Evolutionary conservation across 805 yeast genomes (phyloP).

Genomic region (Lipomyces kockii): DNA sequence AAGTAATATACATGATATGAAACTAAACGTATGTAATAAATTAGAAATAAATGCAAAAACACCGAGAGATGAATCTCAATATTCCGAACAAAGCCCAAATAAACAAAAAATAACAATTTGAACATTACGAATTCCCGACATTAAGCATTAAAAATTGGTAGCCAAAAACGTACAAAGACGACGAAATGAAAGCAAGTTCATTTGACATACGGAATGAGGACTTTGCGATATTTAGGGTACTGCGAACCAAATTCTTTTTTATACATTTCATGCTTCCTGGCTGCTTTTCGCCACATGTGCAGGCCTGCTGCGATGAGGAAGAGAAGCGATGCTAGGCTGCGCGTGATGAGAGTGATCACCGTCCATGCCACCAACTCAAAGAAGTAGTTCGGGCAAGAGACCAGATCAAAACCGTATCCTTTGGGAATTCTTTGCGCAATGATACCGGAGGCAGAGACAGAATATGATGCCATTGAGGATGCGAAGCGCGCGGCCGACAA

Average conservation of each 20-base stretch:
- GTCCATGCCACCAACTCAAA: slow-evolving; percentile 84
- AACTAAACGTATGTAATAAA: neutral
- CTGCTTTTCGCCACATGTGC: slow-evolving; percentile 94
- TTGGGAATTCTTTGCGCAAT: slow-evolving; percentile 69
- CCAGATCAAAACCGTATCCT: slow-evolving; percentile 80
- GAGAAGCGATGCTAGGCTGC: slow-evolving; percentile 60
- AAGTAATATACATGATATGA: neutral
- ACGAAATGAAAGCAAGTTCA: slow-evolving; percentile 42
- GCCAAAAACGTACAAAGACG: neutral
- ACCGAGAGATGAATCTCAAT: neutral
- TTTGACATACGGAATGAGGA: slow-evolving; percentile 74
- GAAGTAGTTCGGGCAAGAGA: slow-evolving; percentile 93
- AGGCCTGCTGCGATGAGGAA: slow-evolving; percentile 71
- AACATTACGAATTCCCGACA: neutral
- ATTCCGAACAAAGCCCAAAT: neutral
- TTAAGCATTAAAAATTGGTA: neutral
- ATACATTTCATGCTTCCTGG: slow-evolving; percentile 76
- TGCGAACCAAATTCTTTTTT: slow-evolving; percentile 70
- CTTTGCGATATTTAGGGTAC: slow-evolving; percentile 80
- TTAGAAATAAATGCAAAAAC: neutral
- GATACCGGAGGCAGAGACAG: neutral
- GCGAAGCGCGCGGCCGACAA: slow-evolving; percentile 14
- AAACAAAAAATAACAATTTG: neutral
- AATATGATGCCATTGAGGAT: slow-evolving; percentile 15
- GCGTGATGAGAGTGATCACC: slow-evolving; percentile 68